Evolutionary conservation across 306 rosid species (phyloP), one percentile per base, ranked within the genome.

Genomic region (Casuarina cunninghamiana): DNA sequence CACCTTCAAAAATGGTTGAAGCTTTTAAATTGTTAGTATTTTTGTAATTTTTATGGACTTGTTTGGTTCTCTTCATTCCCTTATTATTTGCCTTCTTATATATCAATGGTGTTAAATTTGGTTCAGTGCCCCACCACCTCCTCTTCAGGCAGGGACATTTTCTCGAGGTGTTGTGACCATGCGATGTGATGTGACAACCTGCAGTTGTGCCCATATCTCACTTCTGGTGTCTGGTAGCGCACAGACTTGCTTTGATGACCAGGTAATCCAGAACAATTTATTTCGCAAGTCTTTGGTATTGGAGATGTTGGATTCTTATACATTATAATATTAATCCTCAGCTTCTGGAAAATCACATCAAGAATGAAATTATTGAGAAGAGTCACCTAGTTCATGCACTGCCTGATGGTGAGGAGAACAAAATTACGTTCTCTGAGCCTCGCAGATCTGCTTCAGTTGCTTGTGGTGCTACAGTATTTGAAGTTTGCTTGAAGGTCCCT

Each of bases 91-190:
- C 67, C 3, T 46, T 77, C 53, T 81, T 69, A 81, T 38, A 21
- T 84, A 46, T 80, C 60, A 65, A 74, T 80, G 12, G 60, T 65
- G 77, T 83, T 70, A 68, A 72, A 35, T 79, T 81, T 46, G 86
- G 73, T 81, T 65, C 87, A 96, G 99, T 88, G 98, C 99, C 58
- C 92, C 98, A 46, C 98, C 99, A 3, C 99, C 99, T 15, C 98
- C 99, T 71, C 98, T 96, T 80, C 98, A 93, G 87, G 99, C 97
- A 5, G 97, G 94, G 44, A 75, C 98, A 79, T 96, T 96, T 91
- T 93, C 98, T 84, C 98, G 99, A 1, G 99, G 99, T 74, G 99
- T 96, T 48, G 97, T 96, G 84, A 96, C 99, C 45, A 96, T 96
- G 99, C 91, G 99, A 75, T 96, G 99, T 77, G 98, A 96, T 86